Percentiles rank a stretch among this genome's conserved stretches.
Conservation (phyloP, 225 moss, liverwort and hornwort species). For the Pleurozium schreberi region DNA sequence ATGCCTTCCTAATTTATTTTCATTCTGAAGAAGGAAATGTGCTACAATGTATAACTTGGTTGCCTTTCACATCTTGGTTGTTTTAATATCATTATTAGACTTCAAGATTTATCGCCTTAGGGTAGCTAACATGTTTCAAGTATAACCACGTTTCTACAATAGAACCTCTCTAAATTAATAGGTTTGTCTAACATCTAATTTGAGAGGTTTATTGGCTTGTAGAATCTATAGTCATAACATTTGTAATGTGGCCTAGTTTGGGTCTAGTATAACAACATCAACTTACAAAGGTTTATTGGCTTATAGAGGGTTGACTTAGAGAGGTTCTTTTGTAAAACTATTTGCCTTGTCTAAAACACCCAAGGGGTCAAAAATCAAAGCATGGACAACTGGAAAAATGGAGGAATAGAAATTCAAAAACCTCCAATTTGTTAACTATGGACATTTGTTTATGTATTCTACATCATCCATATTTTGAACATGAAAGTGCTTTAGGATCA, state of each 20-base stretch:
- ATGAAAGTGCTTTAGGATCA: not conserved
- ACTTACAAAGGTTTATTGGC: no score
- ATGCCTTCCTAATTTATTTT: not conserved
- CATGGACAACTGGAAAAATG: not conserved
- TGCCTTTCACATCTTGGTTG: not conserved
- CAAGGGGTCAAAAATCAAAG: not conserved
- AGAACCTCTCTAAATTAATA: no score
- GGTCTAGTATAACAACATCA: no score
- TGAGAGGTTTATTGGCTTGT: no score
- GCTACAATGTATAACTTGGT: not conserved
- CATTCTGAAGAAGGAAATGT: not conserved
- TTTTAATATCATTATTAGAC: not conserved
- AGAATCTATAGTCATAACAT: no score
- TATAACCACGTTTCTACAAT: not conserved
- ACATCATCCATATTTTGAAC: not conserved
- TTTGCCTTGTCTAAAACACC: not conserved
- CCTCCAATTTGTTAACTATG: no score
- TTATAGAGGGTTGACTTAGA: no score
- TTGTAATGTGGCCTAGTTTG: no score
- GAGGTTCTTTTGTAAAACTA: no score
- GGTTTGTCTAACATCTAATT: no score
- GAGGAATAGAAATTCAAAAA: not conserved
- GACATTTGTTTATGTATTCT: no score
- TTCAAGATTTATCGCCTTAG: not conserved
- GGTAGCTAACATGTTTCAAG: not conserved